Evolutionary conservation across 2,329 filamentous ascomycete genomes (phyloP), one percentile per base, ranked within the genome.

Genomic region (Diaporthe sp.): DNA sequence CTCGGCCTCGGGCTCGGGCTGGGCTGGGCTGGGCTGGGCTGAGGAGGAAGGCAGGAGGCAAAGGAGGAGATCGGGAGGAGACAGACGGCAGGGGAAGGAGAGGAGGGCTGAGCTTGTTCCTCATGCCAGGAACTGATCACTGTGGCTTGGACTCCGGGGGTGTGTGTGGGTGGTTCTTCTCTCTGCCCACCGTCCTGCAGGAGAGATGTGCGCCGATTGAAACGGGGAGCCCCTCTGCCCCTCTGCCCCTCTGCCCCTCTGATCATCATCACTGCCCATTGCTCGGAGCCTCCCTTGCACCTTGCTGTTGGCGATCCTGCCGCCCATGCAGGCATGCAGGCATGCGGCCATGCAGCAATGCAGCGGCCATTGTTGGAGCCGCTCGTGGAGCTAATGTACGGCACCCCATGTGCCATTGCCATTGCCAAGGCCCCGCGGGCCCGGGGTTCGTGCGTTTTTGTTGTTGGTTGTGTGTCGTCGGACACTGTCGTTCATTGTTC

Each of bases 241-340:
- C 61, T 49, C 42, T 44, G n/a, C 28, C 37, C 37, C n/a, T 22
- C 17, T 22, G 2, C 31, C 31, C 31, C 31, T 34, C 34, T 34
- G 34, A 19, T 22, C 37, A 39, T n/a, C 17, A 22, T 22, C 17
- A 46, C 42, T 44, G 39, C 37, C 25, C 57, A 60, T 39, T 60
- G 57, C 60, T 65, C 60, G 22, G 42, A 31, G 39, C 39, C n/a
- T 46, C 42, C 60, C 39, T 39, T 68, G 62, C 28, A 25, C 60
- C 39, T 39, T 68, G 62, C 28, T 68, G 62, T 53, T 68, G 62
- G 62, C 62, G 62, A 70, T 55, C 49, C 65, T 55, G 65, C 13
- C 65, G 49, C 37, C 37, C 37, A 12, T 39, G 37, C 37, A 22
- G 9, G 25, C 25, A 15, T 55, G 51, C 51, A 53, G 60, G 3